Evolutionary conservation across 345 rosid species (phyloP), one percentile per base, ranked within the genome.

Genomic region (rapeseed (Brassica napus)): DNA sequence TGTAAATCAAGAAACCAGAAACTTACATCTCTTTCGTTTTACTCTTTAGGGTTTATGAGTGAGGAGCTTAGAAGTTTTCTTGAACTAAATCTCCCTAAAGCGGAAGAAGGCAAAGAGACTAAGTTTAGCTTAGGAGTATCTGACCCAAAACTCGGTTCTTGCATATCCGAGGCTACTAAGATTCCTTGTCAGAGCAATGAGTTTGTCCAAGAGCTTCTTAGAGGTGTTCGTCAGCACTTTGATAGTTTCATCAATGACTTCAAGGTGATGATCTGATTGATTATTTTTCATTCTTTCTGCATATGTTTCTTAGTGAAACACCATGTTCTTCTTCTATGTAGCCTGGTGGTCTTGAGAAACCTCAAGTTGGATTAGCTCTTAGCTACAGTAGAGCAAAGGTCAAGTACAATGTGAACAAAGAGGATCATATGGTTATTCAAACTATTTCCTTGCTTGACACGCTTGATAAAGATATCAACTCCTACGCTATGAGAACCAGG

Each of bases 381-480:
- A 93, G 93, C 82, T 91, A 93, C 83, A 93, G 94, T 82, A 84
- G 98, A 79, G 97, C 94, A 24, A 90, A 93, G 76, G 94, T 93
- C 71, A 93, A 91, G 79, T 89, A 90, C 49, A 65, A 65, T 16
- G 95, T 91, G 52, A 91, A 91, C 84, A 79, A 92, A 55, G 89
- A 86, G 18, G 97, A 93, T 66, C 90, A 90, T 74, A 93, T 93
- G 93, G 93, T 93, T 73, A 93, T 91, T 57, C 93, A 93, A 58
- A 90, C 94, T 24, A 91, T 91, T 30, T 91, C 86, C 80, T 91
- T 89, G 72, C 86, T 93, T 2, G 97, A 93, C 71, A 85, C 89
- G 14, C 89, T 91, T 67, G 98, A 93, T 79, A 91, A 93, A 80
- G 97, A 93, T 78, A 49, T 93, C 65, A 90, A 93, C 70, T 79